Evolutionary conservation across 106 monocot genomes (phyloP).

Genomic region (Dendrobium huoshanense): DNA sequence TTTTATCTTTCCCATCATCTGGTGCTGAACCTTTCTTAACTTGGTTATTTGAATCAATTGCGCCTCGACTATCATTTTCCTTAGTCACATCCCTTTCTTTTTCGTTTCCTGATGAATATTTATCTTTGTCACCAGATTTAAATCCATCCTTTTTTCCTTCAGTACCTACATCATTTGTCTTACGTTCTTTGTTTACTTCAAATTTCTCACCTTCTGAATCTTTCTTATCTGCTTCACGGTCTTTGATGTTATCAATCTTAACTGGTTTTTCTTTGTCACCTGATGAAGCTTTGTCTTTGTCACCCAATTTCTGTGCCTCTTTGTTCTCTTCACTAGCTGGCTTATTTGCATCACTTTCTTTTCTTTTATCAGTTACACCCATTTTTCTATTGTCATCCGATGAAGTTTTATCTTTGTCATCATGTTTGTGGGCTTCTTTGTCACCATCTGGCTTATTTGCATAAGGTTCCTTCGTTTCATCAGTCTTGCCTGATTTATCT

Average conservation of each 20-base stretch:
- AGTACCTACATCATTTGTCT: neutral
- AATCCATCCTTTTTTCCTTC: neutral
- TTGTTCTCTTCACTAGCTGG: no score
- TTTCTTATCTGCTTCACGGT: neutral
- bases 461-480: neutral
- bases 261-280: neutral
- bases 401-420: neutral
- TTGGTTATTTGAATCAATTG: neutral
- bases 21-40: neutral
- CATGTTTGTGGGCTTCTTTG: neutral
- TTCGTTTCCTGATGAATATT: neutral
- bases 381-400: neutral
- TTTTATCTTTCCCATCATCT: neutral
- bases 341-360: no score
- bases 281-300: neutral
- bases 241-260: neutral
- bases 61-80: neutral
- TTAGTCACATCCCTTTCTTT: neutral
- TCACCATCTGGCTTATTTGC: neutral
- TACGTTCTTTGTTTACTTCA: neutral
- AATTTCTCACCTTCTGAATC: neutral
- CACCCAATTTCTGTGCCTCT: neutral
- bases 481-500: neutral
- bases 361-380: no score
- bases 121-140: conserved; percentile 3